Evolutionary conservation across 2,329 filamentous ascomycete species (phyloP), one percentile per base, ranked within the genome.

Genomic region (Dothideomycetidae sp.): DNA sequence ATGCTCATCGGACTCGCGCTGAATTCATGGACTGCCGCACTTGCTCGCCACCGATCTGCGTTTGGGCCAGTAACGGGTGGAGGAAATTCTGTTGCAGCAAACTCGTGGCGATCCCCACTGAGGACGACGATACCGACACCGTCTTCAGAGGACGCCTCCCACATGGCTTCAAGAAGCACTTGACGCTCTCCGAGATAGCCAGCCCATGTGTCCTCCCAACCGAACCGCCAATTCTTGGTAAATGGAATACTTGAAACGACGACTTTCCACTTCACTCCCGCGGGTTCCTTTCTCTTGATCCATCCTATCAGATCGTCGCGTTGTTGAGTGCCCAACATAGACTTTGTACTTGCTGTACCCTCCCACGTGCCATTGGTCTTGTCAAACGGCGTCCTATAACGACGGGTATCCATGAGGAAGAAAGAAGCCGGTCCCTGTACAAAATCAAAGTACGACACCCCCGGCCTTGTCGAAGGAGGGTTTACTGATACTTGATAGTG

Each of bases 211-310:
- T 98, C 90, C 43, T 78, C 68, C 2, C 75, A 75, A 46, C 90
- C 88, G 46, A 93, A 73, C 15, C 75, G 79, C 88, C 90, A 98
- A 58, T 98, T 98, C 62, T 93, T 93, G 5, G 90, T 96, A 55
- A 98, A 93, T 0, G 90, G 90, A 4, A 96, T 81, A 12, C 81
- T 86, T 28, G 81, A 86, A 12, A 86, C 78, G 35, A 98, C 66
- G 49, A 98, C 76, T 62, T 96, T 96, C 88, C 90, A 98, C 51
- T 78, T 78, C 0, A 94, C 77, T 1, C 84, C 83, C 18, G 64
- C 63, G 0, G 81, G 78, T 44, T 84, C 80, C 1, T 81, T 75
- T 1, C 71, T 73, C 9, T 65, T 64, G 13, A 98, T 67, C 70
- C 81, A 98, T 3, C 68, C 66, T 4, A 94, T 63, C 2, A 98